Base-by-base conservation (phyloP, 1,284 basidiomycete species). In the Sphagnurus paluster region DNA sequence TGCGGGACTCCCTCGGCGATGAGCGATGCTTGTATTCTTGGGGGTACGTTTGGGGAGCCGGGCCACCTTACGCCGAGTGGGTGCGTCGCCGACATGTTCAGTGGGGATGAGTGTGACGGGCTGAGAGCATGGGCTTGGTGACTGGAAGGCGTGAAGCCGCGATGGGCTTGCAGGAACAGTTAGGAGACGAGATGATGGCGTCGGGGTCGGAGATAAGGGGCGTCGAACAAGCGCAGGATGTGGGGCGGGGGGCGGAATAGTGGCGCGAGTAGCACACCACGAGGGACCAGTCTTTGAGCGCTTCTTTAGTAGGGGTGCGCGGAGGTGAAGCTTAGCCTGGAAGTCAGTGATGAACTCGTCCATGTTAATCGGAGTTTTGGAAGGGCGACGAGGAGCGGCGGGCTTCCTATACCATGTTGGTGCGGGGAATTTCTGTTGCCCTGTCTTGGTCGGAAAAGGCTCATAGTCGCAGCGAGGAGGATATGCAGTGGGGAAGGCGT, bases 401-500 rank as follows among this genome's bases (percentile, higher is more conserved):
- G 58, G 55, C 26, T 32, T 55, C 19, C 63, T 60, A 21, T 28
- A 39, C 64, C 64, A 65, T 5, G 20, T 2, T 7, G 61, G 57
- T 1, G 44, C 1, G 1, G 52, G 37, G 19, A 56, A 54, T 8
- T 25, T 42, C 28, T 34, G 29, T 3, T 17, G 16, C 5, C 25
- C 20, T 4, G 29, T 5, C 26, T 44, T 38, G 13, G 14, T 35
- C 4, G 63, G 60, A 42, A 69, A 65, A 2, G 63, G 61, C 38
- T 68, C 48, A 23, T 61, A 53, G 0, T 49, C 7, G 33, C 56
- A 59, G 2, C 44, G 4, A 1, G 59, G 56, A 7, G 63, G 57
- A 44, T 66, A 76, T 0, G 42, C 19, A 0, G 59, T 38, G 1
- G 74, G 74, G 39, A 68, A 76, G 21, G 40, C 46, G 28, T 47